These are phyloP conservation scores for Metschnikowia bowlesiae DNA, from an alignment of 805 yeast species.

Conservation along the genomic window DNA sequence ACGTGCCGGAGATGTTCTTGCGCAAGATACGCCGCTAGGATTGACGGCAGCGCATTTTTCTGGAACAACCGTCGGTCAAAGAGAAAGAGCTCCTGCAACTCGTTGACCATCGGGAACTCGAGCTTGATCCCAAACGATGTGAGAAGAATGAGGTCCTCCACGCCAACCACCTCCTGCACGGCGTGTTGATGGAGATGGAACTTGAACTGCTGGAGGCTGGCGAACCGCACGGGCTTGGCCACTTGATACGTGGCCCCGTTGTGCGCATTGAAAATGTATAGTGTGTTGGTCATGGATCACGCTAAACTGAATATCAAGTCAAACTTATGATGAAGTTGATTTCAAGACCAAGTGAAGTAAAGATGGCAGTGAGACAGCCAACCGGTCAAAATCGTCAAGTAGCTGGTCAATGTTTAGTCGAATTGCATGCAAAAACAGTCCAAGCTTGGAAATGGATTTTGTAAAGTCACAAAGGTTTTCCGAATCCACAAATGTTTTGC, in stretches of 20 bases:
- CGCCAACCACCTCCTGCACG: constrained; percentile 18
- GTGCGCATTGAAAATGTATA: constrained; percentile 32
- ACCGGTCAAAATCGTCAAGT: too few relatives aligned
- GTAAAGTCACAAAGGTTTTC: too few relatives aligned
- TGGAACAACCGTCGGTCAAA: constrained; percentile 58
- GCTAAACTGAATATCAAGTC: too few relatives aligned
- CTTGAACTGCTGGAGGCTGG: constrained; percentile 31
- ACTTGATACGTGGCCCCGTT: constrained; percentile 30
- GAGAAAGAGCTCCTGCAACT: constrained; percentile 52
- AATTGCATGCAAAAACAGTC: too few relatives aligned
- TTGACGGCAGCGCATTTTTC: constrained; percentile 17
- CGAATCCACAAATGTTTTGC: too few relatives aligned
- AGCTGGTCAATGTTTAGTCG: too few relatives aligned
- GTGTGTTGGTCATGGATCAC: background rate
- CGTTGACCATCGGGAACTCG: constrained; percentile 49
- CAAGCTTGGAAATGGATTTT: too few relatives aligned
- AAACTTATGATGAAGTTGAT: too few relatives aligned
- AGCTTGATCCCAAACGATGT: constrained; percentile 64
- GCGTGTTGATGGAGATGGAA: constrained; percentile 26
- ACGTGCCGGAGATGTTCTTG: background rate
- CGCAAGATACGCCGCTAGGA: constrained; percentile 7
- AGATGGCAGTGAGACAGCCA: too few relatives aligned
- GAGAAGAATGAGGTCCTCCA: constrained; percentile 45
- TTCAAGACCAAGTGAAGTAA: too few relatives aligned
- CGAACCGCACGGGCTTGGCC: constrained; percentile 41